These are phyloP conservation scores for Cafeteria roenbergensis DNA, from an alignment of 108 stramenopile species.

Conservation along the genomic window DNA sequence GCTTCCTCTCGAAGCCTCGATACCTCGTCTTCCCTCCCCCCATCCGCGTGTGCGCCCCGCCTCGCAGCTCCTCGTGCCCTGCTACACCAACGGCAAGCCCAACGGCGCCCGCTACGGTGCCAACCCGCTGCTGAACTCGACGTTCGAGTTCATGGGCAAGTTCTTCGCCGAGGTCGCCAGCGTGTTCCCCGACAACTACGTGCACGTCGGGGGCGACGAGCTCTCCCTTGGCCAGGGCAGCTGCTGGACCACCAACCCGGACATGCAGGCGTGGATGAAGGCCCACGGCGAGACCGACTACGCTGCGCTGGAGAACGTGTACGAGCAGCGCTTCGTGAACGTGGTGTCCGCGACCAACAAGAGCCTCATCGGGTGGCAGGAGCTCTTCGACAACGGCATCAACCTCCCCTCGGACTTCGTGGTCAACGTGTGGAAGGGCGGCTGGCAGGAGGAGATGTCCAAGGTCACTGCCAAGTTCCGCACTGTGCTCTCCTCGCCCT, in stretches of 20 bases:
- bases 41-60: constrained; percentile 3
- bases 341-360: neutral
- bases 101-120: neutral
- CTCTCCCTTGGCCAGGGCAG: neutral
- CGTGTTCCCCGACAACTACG: constrained; percentile 10
- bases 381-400: neutral
- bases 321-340: neutral
- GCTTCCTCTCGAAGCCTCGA: constrained; percentile 10
- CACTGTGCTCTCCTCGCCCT: neutral
- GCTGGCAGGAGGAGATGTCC: neutral
- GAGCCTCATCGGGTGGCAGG: neutral
- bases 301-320: neutral
- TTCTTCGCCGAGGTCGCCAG: constrained; percentile 5
- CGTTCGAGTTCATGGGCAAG: neutral
- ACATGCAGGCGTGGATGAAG: neutral
- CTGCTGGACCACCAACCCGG: neutral
- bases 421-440: neutral
- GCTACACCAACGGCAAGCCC: constrained; percentile 3
- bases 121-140: neutral
- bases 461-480: neutral
- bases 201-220: constrained; percentile 22
- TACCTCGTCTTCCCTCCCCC: constrained; percentile 15
- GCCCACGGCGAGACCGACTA: neutral
- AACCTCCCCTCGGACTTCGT: neutral
- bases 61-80: constrained; percentile 1